These are phyloP conservation scores for Ocimum tenuiflorum DNA, from an alignment of 257 asterid species.

Conservation along the genomic window DNA sequence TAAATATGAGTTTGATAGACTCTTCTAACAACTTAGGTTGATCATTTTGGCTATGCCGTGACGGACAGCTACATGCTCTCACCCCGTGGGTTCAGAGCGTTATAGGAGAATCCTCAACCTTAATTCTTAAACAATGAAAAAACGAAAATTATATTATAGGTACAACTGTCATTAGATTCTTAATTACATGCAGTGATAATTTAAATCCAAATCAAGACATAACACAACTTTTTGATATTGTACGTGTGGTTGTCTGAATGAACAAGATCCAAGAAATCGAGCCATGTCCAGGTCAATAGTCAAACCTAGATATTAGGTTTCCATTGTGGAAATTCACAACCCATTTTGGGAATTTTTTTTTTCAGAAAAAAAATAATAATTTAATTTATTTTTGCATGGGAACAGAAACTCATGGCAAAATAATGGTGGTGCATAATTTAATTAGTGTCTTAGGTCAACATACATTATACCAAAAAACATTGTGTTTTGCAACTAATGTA, in stretches of 20 bases:
- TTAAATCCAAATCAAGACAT: not conserved
- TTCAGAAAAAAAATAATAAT: too few species aligned
- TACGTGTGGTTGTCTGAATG: conserved; percentile 1
- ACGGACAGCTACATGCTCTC: too few species aligned
- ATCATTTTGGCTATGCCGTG: too few species aligned
- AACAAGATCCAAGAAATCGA: conserved; percentile 48
- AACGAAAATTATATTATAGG: not conserved
- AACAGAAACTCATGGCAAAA: conserved; percentile 26
- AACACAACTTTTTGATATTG: not conserved
- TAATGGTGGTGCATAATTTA: not conserved
- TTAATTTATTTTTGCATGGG: conserved; percentile 20
- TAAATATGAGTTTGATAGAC: too few species aligned
- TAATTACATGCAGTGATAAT: too few species aligned
- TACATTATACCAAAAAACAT: conserved; percentile 33
- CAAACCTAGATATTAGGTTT: conserved; percentile 45
- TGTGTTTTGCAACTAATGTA: conserved; percentile 29
- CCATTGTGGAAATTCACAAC: conserved; percentile 29
- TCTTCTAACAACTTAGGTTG: too few species aligned
- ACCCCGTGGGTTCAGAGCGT: too few species aligned
- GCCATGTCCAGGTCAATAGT: conserved; percentile 39
- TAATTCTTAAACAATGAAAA: too few species aligned
- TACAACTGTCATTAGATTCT: not conserved
- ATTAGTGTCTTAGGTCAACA: conserved; percentile 30
- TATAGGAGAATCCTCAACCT: too few species aligned
- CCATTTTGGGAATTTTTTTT: not conserved